A percentile compares a stretch with the other conserved stretches of the same genome.
Conservation (phyloP, 208 protist genomes). For the Wallacemonas sp. region DNA sequence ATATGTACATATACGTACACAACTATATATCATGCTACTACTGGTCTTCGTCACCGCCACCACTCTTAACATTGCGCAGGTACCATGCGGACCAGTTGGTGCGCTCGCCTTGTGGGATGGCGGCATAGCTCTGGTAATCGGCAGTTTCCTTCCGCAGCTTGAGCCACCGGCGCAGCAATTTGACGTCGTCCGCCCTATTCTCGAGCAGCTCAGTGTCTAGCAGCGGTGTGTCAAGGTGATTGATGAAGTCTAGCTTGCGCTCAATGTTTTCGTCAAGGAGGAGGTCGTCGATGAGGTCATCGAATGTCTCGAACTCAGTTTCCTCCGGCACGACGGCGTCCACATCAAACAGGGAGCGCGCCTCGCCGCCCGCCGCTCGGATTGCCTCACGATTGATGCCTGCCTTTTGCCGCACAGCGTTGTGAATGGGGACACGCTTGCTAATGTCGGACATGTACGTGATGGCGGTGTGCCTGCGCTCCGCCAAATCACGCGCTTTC, state of each 20-base stretch:
- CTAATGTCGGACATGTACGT: slow-evolving; percentile 73
- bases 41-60: slow-evolving; percentile 13
- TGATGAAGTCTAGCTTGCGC: slow-evolving; percentile 42
- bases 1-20: neutral
- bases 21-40: neutral
- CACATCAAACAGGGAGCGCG: slow-evolving; percentile 14
- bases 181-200: slow-evolving; percentile 26
- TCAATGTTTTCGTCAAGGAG: slow-evolving; percentile 40
- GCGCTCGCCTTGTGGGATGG: slow-evolving; percentile 64
- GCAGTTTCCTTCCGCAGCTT: slow-evolving; percentile 54
- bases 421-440: slow-evolving; percentile 76
- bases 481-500: slow-evolving; percentile 66
- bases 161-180: slow-evolving; percentile 47
- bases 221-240: slow-evolving; percentile 37
- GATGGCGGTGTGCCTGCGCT: slow-evolving; percentile 65
- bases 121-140: slow-evolving; percentile 72
- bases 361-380: neutral
- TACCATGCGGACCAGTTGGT: slow-evolving; percentile 80
- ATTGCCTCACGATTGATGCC: slow-evolving; percentile 35
- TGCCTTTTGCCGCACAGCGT: slow-evolving; percentile 51
- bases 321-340: neutral
- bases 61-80: slow-evolving; percentile 55
- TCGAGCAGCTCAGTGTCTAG: slow-evolving; percentile 57
- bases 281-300: slow-evolving; percentile 33
- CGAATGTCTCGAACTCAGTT: slow-evolving; percentile 3